Evolutionary conservation across 2,329 filamentous ascomycete species (phyloP).

Genomic region (Calonectria pauciramosa): DNA sequence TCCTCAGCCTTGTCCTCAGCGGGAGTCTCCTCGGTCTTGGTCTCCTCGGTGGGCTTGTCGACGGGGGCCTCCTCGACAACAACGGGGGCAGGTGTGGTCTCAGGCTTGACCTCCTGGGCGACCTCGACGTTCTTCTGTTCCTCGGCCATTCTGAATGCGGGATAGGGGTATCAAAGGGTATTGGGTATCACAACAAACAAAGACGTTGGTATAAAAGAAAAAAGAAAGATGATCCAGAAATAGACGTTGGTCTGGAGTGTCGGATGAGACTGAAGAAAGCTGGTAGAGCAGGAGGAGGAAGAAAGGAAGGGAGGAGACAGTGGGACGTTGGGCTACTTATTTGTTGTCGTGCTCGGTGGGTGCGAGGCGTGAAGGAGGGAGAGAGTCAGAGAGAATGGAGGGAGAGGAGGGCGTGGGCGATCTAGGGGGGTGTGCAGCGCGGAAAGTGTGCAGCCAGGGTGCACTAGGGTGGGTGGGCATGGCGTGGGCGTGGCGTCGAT

Average conservation of each 20-base stretch:
- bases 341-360: slow-evolving; percentile 43
- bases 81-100: slow-evolving; percentile 53
- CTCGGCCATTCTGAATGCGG: slow-evolving; percentile 77
- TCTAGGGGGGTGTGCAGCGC: slow-evolving; percentile 5
- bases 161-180: slow-evolving; percentile 54
- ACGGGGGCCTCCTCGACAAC: slow-evolving; percentile 50
- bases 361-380: slow-evolving; percentile 15
- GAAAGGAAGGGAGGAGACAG: slow-evolving; percentile 44
- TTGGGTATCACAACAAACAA: slow-evolving; percentile 67
- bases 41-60: slow-evolving; percentile 56
- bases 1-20: slow-evolving; percentile 58
- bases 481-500: slow-evolving; percentile 15
- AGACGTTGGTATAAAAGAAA: slow-evolving; percentile 57
- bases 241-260: slow-evolving; percentile 48
- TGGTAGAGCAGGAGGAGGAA: slow-evolving; percentile 51
- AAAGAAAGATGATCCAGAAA: slow-evolving; percentile 53
- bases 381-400: slow-evolving; percentile 24
- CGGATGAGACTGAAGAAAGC: slow-evolving; percentile 47
- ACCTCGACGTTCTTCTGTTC: slow-evolving; percentile 78
- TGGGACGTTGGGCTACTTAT: slow-evolving; percentile 60
- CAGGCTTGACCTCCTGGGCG: slow-evolving; percentile 65
- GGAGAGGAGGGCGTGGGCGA: slow-evolving; percentile 27
- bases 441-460: slow-evolving; percentile 8
- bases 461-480: slow-evolving; percentile 24
- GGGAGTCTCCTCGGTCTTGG: slow-evolving; percentile 51